Evolutionary conservation across 805 yeast species (phyloP).

Genomic region (Blastobotrys muscicola): DNA sequence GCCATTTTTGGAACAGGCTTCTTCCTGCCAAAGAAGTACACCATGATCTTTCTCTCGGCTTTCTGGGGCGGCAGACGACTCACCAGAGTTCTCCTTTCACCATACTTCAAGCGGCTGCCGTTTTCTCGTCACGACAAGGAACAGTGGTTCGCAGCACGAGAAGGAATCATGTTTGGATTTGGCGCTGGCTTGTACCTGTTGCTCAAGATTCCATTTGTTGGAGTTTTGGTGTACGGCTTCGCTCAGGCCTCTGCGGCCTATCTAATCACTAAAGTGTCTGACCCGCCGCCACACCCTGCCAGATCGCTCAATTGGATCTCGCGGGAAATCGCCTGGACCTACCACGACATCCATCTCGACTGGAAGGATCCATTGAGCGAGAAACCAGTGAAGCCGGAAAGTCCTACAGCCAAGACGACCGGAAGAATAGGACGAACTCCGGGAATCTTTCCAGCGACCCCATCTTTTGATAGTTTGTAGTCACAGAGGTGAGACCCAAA

Average conservation of each 20-base stretch:
- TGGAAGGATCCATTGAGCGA: too few relatives aligned
- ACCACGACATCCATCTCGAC: too few relatives aligned
- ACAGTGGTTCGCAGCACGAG: conserved; percentile 44
- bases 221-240: conserved; percentile 41
- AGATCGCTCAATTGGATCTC: conserved; percentile 24
- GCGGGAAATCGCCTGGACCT: conserved; percentile 26
- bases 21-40: conserved; percentile 29
- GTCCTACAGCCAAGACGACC: too few relatives aligned
- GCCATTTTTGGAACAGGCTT: conserved; percentile 29
- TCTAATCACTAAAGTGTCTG: conserved; percentile 43
- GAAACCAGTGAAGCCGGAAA: too few relatives aligned
- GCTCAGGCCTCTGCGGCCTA: conserved; percentile 48
- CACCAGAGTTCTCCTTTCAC: conserved; percentile 38
- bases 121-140: conserved; percentile 33
- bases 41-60: conserved; percentile 32
- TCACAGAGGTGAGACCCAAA: too few relatives aligned
- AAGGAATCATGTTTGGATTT: conserved; percentile 48
- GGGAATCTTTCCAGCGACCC: too few relatives aligned
- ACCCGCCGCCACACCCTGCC: conserved; percentile 31
- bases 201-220: conserved; percentile 36
- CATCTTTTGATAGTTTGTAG: too few relatives aligned
- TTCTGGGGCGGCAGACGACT: conserved; percentile 41
- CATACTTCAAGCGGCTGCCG: conserved; percentile 41
- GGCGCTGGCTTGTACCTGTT: conserved; percentile 39
- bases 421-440: too few relatives aligned